Percentiles rank a stretch among this genome's conserved stretches.
These are phyloP conservation scores for Kregervanrija pseudodelftensis DNA, from an alignment of 805 yeast species.

Conservation along the genomic window DNA sequence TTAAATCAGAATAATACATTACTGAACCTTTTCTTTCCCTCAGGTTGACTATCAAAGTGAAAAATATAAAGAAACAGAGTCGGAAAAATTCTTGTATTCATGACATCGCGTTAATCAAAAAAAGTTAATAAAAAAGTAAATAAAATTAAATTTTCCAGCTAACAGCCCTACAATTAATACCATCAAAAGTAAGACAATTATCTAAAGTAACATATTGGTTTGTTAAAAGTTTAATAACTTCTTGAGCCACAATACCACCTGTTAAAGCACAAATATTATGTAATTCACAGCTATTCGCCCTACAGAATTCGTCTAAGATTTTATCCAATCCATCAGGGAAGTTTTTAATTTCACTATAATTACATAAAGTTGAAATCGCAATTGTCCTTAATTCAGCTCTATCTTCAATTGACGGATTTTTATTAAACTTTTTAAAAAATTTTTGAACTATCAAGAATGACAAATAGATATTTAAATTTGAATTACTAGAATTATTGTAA, in stretches of 20 bases:
- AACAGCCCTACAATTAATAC: constrained; percentile 43
- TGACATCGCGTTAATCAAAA: background rate
- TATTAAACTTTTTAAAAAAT: constrained; percentile 20
- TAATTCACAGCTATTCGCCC: constrained; percentile 36
- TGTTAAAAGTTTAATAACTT: constrained; percentile 65
- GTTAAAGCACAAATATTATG: constrained; percentile 60
- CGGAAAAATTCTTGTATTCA: background rate
- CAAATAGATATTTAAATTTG: constrained; percentile 29
- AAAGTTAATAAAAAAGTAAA: constrained; percentile 2
- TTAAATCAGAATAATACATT: constrained; percentile 55
- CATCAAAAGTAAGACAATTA: constrained; percentile 68
- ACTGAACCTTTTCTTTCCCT: too few species aligned
- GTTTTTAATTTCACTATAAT: constrained; percentile 1
- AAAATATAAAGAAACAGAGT: too few species aligned
- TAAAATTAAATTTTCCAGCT: constrained; percentile 3
- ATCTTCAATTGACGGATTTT: constrained; percentile 15
- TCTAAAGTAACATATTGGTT: constrained; percentile 76
- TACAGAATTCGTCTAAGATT: constrained; percentile 33
- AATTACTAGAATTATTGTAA: background rate
- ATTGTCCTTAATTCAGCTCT: constrained; percentile 16
- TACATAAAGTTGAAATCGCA: constrained; percentile 22
- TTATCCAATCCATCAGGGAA: constrained; percentile 33
- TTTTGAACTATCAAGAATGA: constrained; percentile 31
- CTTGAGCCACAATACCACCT: constrained; percentile 88
- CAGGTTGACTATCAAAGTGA: too few species aligned